Conservation (phyloP, 257 asterid species). For the Linderniella brevidens region DNA sequence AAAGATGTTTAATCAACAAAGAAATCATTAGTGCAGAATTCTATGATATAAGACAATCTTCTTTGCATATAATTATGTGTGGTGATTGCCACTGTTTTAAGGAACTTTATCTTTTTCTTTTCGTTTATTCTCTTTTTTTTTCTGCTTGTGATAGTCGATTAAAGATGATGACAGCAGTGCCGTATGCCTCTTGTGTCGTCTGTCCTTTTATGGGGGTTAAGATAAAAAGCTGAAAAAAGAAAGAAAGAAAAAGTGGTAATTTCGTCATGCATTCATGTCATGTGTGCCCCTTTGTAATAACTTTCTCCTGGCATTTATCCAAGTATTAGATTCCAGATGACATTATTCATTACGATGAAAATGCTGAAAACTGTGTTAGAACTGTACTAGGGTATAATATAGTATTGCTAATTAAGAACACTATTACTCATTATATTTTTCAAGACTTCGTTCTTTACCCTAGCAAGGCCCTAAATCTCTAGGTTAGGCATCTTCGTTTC, state of each 20-base stretch:
- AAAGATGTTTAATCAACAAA: conserved; percentile 15
- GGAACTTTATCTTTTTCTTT: too few relatives aligned
- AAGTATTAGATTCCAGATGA: not conserved
- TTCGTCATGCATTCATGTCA: conserved; percentile 1
- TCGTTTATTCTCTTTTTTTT: conserved; percentile 11
- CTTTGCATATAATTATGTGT: not conserved
- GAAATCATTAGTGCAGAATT: conserved; percentile 25
- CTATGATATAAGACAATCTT: conserved; percentile 25
- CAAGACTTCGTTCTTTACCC: too few relatives aligned
- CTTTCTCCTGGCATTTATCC: conserved; percentile 7
- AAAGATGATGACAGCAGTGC: conserved; percentile 16
- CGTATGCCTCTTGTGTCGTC: not conserved
- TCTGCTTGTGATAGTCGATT: conserved; percentile 20
- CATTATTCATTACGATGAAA: not conserved
- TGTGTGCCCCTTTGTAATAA: not conserved
- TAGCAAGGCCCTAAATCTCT: too few relatives aligned
- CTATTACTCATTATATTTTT: too few relatives aligned
- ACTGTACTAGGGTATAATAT: not conserved
- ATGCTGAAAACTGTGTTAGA: not conserved
- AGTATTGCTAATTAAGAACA: too few relatives aligned
- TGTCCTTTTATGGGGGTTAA: too few relatives aligned
- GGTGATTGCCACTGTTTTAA: not conserved
- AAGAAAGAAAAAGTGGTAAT: conserved; percentile 18
- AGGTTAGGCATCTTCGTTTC: too few relatives aligned
- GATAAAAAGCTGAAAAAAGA: conserved; percentile 6